Conservation (phyloP, 257 asterid genomes). For the Nicotiana obtusifolia region DNA sequence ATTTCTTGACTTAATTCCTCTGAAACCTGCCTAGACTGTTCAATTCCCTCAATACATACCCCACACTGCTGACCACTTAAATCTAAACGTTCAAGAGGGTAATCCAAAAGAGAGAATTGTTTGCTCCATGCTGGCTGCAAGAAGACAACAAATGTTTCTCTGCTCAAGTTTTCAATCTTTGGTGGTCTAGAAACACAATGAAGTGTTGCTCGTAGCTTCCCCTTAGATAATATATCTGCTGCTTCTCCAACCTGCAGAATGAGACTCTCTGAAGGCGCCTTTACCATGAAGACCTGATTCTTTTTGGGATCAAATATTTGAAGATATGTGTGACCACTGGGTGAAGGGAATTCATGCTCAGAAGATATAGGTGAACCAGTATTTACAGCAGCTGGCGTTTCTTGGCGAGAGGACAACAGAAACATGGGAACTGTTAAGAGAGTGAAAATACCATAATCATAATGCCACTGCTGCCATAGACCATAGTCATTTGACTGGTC, state of each 20-base stretch:
- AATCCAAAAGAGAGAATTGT: conserved; percentile 50
- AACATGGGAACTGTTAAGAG: conserved; percentile 70
- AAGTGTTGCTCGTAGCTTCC: conserved; percentile 80
- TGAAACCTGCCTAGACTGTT: conserved; percentile 7
- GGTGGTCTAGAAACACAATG: conserved; percentile 63
- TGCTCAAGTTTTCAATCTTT: conserved; percentile 47
- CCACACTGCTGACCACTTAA: conserved; percentile 16
- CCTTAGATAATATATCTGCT: conserved; percentile 70
- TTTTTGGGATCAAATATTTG: conserved; percentile 63
- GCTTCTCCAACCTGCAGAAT: conserved; percentile 93
- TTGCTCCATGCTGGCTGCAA: conserved; percentile 88
- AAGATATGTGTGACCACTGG: conserved; percentile 57
- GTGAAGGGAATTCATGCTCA: conserved; percentile 44
- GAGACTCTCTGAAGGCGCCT: conserved; percentile 49
- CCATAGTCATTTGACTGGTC: conserved; percentile 16
- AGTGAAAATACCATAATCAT: conserved; percentile 85
- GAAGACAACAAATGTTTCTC: conserved; percentile 82
- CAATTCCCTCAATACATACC: conserved; percentile 9
- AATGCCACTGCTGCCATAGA: conserved; percentile 97
- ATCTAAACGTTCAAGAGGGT: conserved; percentile 34
- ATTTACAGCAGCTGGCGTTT: neutral
- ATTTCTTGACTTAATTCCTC: conserved; percentile 31
- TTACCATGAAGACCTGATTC: conserved; percentile 41
- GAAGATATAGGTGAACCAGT: neutral
- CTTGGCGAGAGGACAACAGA: conserved; percentile 27